A percentile compares a stretch with the other conserved stretches of the same genome.
phyloP scores from a whole-genome alignment of 2,329 filamentous ascomycete species.

The Pseudocercospora eumusae region DNA sequence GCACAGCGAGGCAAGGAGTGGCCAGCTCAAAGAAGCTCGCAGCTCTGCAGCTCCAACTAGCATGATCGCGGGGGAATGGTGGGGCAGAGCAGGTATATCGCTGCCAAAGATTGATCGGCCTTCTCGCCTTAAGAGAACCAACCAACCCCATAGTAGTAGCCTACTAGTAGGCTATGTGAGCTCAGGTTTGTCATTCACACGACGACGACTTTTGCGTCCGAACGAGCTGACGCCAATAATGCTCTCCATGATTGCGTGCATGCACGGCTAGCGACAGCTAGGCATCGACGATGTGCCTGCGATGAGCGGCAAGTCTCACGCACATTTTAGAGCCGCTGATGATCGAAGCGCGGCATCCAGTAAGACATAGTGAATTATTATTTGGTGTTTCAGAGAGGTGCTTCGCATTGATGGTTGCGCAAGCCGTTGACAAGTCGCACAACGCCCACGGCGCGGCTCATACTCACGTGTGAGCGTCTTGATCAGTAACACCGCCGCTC shows the following conservation, averaged over 20 bases:
- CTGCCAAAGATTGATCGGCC: conserved; percentile 2
- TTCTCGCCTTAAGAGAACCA: neutral
- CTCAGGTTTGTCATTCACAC: conserved; percentile 8
- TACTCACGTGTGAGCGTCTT: conserved; percentile 16
- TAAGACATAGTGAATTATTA: conserved; percentile 6
- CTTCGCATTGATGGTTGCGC: conserved; percentile 10
- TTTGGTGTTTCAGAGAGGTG: neutral
- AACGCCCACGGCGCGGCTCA: conserved; percentile 12
- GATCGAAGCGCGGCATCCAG: conserved; percentile 12
- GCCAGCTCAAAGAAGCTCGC: conserved; percentile 14
- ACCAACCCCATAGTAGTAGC: neutral
- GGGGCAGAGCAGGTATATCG: neutral
- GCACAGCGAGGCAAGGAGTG: conserved; percentile 1
- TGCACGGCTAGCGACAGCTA: conserved; percentile 16
- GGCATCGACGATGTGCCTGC: conserved; percentile 27
- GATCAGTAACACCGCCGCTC: conserved; percentile 13
- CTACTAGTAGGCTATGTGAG: too few relatives aligned
- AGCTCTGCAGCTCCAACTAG: conserved; percentile 14
- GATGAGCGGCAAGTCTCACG: conserved; percentile 5
- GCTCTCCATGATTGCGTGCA: conserved; percentile 28
- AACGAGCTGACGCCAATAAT: conserved; percentile 3
- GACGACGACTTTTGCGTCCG: conserved; percentile 6
- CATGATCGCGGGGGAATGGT: conserved; percentile 17
- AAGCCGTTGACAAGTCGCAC: conserved; percentile 9
- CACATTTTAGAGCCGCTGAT: conserved; percentile 15